A percentile compares a stretch with the other conserved stretches of the same genome.
These are phyloP conservation scores for Hermanozyma aechmeae DNA, from an alignment of 805 yeast species.

Conservation along the genomic window DNA sequence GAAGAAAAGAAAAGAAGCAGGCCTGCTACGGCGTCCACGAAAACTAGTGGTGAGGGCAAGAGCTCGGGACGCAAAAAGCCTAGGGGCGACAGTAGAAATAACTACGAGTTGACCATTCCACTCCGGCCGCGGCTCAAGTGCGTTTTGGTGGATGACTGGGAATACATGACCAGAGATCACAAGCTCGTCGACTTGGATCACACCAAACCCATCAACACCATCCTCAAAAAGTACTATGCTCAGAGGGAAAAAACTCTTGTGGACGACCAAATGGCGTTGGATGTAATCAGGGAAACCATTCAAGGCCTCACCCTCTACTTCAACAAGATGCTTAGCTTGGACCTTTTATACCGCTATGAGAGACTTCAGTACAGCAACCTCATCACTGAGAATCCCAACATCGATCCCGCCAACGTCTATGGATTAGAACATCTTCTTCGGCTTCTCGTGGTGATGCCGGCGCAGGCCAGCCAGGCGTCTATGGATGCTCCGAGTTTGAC, in stretches of 20 bases:
- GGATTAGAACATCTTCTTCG: slow-evolving; percentile 81
- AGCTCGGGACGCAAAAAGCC: slow-evolving; percentile 4
- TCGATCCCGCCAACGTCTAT: slow-evolving; percentile 31
- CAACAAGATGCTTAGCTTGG: slow-evolving; percentile 59
- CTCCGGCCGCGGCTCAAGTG: slow-evolving; percentile 64
- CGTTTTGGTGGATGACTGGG: slow-evolving; percentile 88
- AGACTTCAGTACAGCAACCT: slow-evolving; percentile 60
- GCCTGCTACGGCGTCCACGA: slow-evolving; percentile 4
- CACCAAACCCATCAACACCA: slow-evolving; percentile 39
- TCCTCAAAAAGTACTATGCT: slow-evolving; percentile 44
- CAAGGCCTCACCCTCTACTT: slow-evolving; percentile 67
- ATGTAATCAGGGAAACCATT: slow-evolving; percentile 53
- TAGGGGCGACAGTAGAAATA: slow-evolving; percentile 15
- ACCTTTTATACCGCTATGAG: slow-evolving; percentile 68
- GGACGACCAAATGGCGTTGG: slow-evolving; percentile 4
- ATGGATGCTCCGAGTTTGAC: slow-evolving; percentile 71
- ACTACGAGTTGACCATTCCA: slow-evolving; percentile 40
- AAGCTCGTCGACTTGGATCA: slow-evolving; percentile 62
- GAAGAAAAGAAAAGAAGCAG: slow-evolving; percentile 1
- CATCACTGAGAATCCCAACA: slow-evolving; percentile 26
- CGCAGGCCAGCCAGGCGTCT: slow-evolving; percentile 64
- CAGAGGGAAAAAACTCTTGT: slow-evolving; percentile 10
- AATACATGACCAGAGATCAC: slow-evolving; percentile 71
- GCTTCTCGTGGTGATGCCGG: slow-evolving; percentile 71
- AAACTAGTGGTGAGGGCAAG: slow-evolving; percentile 1